Conservation (phyloP, 2,329 filamentous ascomycete genomes). For the Botryotinia globosa region DNA sequence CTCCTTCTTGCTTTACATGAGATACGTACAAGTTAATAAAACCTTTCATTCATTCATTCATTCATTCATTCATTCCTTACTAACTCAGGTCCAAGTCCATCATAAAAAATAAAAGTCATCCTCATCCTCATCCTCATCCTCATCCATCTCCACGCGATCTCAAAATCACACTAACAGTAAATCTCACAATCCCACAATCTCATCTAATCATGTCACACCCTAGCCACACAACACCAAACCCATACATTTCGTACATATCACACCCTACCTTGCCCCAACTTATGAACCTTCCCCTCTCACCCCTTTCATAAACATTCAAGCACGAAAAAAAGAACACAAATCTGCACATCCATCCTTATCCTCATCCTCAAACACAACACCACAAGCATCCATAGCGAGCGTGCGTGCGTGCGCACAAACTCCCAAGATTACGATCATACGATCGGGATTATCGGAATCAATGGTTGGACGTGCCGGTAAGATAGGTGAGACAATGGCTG, state of each 20-base stretch:
- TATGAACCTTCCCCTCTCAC: too few relatives aligned
- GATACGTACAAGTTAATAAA: background rate
- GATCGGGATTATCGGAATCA: slow-evolving; percentile 12
- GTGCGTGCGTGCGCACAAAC: background rate
- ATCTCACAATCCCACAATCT: background rate
- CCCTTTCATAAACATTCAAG: background rate
- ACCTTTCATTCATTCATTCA: background rate
- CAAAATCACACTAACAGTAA: background rate
- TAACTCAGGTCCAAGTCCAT: background rate
- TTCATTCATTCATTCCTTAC: too few relatives aligned
- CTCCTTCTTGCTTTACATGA: background rate
- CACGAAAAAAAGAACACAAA: background rate
- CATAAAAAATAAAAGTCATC: background rate
- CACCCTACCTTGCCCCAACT: background rate
- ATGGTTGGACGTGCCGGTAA: slow-evolving; percentile 4
- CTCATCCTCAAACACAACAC: background rate
- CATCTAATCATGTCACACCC: background rate
- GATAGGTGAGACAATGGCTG: background rate
- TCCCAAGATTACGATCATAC: slow-evolving; percentile 11
- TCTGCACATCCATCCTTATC: too few relatives aligned
- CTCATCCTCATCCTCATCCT: background rate
- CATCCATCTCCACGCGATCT: background rate
- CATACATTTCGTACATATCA: background rate
- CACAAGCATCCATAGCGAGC: background rate
- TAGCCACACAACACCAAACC: background rate